Conservation (phyloP, 306 rosid species). For the Abrus precatorius region DNA sequence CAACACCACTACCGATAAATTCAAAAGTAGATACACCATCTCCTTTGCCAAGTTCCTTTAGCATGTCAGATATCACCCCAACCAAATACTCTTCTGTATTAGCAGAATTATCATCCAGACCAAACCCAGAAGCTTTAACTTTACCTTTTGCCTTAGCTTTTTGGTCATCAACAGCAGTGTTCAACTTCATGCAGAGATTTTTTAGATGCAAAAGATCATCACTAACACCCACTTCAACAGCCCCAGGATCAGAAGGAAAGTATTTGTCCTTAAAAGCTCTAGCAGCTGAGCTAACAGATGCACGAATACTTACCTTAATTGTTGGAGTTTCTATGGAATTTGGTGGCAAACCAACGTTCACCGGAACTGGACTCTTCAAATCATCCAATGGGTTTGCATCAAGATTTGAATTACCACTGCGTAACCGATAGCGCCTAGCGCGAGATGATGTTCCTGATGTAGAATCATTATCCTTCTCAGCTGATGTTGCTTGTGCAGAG, state of each 20-base stretch:
- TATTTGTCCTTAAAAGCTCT: constrained; percentile 81
- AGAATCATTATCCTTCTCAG: constrained; percentile 75
- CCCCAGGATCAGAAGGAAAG: constrained; percentile 79
- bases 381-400: constrained; percentile 75
- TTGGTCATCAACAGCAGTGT: constrained; percentile 74
- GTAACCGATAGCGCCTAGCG: constrained; percentile 78
- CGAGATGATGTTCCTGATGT: constrained; percentile 71
- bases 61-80: constrained; percentile 80
- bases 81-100: constrained; percentile 71
- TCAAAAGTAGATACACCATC: constrained; percentile 97
- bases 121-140: constrained; percentile 71
- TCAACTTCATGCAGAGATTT: constrained; percentile 77
- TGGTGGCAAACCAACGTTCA: constrained; percentile 72
- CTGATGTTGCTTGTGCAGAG: constrained; percentile 64
- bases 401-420: constrained; percentile 65
- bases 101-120: constrained; percentile 57
- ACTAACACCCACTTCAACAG: constrained; percentile 80
- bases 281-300: constrained; percentile 75
- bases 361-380: constrained; percentile 62
- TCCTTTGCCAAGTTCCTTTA: constrained; percentile 86
- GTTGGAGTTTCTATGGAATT: constrained; percentile 76
- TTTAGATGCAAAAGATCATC: constrained; percentile 83
- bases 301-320: constrained; percentile 65
- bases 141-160: constrained; percentile 77
- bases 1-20: constrained; percentile 93